phyloP scores from a whole-genome alignment of 2,329 filamentous ascomycete genomes.

The Fusarium odoratissimum region DNA sequence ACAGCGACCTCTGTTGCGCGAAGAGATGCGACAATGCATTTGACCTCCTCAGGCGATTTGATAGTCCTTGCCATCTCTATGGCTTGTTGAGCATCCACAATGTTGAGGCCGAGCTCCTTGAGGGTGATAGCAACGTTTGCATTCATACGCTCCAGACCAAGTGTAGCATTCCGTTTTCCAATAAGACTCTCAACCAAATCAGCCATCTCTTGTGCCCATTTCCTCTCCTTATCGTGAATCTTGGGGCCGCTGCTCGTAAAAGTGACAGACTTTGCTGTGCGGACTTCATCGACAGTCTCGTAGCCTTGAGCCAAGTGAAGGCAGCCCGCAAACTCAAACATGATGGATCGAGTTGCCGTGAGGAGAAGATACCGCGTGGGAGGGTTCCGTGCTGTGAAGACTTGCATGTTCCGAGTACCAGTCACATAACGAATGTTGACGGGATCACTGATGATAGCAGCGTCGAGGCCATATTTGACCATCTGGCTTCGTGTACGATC shows the following conservation, averaged over 20 bases:
- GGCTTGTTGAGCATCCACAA: background rate
- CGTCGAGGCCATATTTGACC: background rate
- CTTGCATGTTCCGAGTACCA: background rate
- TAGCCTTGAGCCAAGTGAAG: background rate
- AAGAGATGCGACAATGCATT: background rate
- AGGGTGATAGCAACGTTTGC: background rate
- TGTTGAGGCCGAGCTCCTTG: background rate
- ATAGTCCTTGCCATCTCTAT: slow-evolving; percentile 2
- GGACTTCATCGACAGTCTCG: slow-evolving; percentile 1
- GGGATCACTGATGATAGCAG: background rate
- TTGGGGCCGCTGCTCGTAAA: background rate
- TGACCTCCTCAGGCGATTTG: slow-evolving; percentile 2
- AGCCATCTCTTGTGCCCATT: background rate
- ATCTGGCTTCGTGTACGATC: background rate
- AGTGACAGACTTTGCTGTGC: background rate
- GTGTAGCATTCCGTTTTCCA: background rate
- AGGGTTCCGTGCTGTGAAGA: background rate
- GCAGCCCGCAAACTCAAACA: background rate
- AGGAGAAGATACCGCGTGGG: background rate
- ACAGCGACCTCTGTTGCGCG: slow-evolving; percentile 2
- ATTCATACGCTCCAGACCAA: slow-evolving; percentile 8
- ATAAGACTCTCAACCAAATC: background rate
- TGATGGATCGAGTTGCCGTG: background rate
- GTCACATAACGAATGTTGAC: background rate
- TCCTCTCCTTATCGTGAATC: background rate